These are phyloP conservation scores for Penicillium thymicola DNA, from an alignment of 2,329 filamentous ascomycete genomes.

Conservation along the genomic window DNA sequence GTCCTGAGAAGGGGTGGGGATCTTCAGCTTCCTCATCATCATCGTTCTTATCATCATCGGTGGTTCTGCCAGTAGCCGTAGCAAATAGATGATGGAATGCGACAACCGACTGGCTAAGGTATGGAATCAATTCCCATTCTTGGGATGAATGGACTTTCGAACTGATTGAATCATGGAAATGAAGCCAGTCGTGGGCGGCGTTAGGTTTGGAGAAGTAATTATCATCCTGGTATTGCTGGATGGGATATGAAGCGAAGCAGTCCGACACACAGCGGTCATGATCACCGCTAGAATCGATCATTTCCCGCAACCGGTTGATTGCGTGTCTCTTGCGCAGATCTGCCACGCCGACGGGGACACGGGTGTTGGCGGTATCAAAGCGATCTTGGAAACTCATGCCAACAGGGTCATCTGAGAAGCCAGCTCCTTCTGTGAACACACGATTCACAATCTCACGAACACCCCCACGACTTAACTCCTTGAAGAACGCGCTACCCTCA, in stretches of 20 bases:
- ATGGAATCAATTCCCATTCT: slow-evolving; percentile 88
- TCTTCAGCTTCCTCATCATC: slow-evolving; percentile 49
- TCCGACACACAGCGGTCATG: slow-evolving; percentile 63
- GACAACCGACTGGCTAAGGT: slow-evolving; percentile 79
- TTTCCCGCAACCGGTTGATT: slow-evolving; percentile 57
- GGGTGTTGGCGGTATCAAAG: slow-evolving; percentile 26
- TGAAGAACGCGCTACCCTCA: slow-evolving; percentile 52
- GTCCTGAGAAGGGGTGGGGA: slow-evolving; percentile 73
- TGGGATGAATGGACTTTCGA: slow-evolving; percentile 76
- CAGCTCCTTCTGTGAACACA: slow-evolving; percentile 63
- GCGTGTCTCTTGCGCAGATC: slow-evolving; percentile 58
- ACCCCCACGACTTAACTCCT: slow-evolving; percentile 61
- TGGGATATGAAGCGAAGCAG: slow-evolving; percentile 81
- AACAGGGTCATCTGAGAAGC: slow-evolving; percentile 50
- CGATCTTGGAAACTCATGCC: slow-evolving; percentile 38
- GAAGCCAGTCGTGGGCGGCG: slow-evolving; percentile 85
- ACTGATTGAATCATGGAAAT: slow-evolving; percentile 85
- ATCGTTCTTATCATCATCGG: slow-evolving; percentile 46
- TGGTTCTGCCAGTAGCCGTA: slow-evolving; percentile 55
- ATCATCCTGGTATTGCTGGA: slow-evolving; percentile 89
- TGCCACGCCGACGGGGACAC: slow-evolving; percentile 53
- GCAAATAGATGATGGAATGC: slow-evolving; percentile 92
- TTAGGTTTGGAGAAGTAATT: slow-evolving; percentile 84
- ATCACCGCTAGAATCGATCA: slow-evolving; percentile 62
- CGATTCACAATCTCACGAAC: slow-evolving; percentile 64